Evolutionary conservation across 768 basidiomycete genomes (phyloP).

Genomic region (button mushroom (Agaricus bisporus)): DNA sequence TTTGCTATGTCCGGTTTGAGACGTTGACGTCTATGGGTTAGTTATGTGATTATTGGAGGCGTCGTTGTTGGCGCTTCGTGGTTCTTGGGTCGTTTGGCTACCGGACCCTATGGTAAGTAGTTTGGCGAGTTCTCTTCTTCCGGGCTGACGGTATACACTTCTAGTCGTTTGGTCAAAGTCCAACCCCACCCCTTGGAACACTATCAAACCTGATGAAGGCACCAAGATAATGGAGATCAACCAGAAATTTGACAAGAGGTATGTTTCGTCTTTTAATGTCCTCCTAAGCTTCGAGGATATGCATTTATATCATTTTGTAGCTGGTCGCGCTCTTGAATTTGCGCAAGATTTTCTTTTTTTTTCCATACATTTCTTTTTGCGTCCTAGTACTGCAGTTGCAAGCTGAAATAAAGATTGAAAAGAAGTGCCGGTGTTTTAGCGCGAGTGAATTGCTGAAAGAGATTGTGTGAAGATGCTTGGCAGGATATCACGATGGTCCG

Average conservation of each 20-base stretch:
- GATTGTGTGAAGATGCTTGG: too few relatives aligned
- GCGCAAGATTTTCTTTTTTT: too few relatives aligned
- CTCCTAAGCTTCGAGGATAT: background rate
- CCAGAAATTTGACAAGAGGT: slow-evolving; percentile 75
- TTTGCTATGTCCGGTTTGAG: background rate
- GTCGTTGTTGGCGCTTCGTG: slow-evolving; percentile 53
- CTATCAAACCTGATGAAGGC: slow-evolving; percentile 66
- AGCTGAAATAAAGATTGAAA: too few relatives aligned
- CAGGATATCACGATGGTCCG: too few relatives aligned
- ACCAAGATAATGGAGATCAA: slow-evolving; percentile 66
- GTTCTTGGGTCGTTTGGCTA: slow-evolving; percentile 65
- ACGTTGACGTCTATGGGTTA: slow-evolving; percentile 7
- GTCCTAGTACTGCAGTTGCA: too few relatives aligned
- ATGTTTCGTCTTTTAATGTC: slow-evolving; percentile 16
- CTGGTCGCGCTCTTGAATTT: slow-evolving; percentile 69
- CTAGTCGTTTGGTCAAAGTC: slow-evolving; percentile 50
- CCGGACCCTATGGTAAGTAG: slow-evolving; percentile 45
- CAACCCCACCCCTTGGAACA: slow-evolving; percentile 90
- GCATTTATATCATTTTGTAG: slow-evolving; percentile 28
- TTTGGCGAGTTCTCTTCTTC: background rate
- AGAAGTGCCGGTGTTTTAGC: too few relatives aligned
- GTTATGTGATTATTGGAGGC: slow-evolving; percentile 47
- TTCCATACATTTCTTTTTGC: too few relatives aligned
- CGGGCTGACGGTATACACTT: background rate
- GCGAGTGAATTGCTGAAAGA: too few relatives aligned